Percentiles rank a stretch among this genome's conserved stretches.
Conservation (phyloP, 169 alveolate species). For the Cryptosporidium canis region DNA sequence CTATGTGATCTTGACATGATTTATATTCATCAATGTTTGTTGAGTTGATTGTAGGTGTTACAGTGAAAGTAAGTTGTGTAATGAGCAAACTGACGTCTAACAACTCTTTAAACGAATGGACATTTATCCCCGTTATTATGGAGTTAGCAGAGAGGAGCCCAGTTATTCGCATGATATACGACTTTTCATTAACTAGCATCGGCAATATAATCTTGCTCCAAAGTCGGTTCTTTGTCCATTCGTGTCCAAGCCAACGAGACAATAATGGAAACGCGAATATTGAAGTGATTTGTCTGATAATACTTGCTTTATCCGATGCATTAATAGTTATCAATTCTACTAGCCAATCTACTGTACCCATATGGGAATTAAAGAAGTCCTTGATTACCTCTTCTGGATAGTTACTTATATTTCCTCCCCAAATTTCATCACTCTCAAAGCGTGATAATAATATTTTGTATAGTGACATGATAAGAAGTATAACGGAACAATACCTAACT, state of each 20-base stretch:
- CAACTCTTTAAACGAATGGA: conserved; percentile 11
- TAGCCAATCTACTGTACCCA: not conserved
- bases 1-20: not conserved
- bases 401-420: conserved; percentile 7
- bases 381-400: not conserved
- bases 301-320: conserved; percentile 15
- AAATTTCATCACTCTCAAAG: conserved; percentile 14
- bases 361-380: not conserved
- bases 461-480: not conserved
- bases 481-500: conserved; percentile 47
- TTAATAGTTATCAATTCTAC: not conserved
- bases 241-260: conserved; percentile 27
- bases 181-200: conserved; percentile 1
- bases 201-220: conserved; percentile 21
- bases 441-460: not conserved
- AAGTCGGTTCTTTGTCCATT: conserved; percentile 15
- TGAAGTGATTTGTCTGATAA: conserved; percentile 44
- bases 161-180: not conserved
- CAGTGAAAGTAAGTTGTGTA: conserved; percentile 10
- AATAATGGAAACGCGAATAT: conserved; percentile 23
- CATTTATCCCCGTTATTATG: not conserved
- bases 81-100: not conserved
- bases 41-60: not conserved
- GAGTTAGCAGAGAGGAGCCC: conserved; percentile 31
- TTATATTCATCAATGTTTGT: not conserved